Evolutionary conservation across 495 filamentous ascomycete species (phyloP), one percentile per base, ranked within the genome.

Genomic region (Penicillium paxilli): DNA sequence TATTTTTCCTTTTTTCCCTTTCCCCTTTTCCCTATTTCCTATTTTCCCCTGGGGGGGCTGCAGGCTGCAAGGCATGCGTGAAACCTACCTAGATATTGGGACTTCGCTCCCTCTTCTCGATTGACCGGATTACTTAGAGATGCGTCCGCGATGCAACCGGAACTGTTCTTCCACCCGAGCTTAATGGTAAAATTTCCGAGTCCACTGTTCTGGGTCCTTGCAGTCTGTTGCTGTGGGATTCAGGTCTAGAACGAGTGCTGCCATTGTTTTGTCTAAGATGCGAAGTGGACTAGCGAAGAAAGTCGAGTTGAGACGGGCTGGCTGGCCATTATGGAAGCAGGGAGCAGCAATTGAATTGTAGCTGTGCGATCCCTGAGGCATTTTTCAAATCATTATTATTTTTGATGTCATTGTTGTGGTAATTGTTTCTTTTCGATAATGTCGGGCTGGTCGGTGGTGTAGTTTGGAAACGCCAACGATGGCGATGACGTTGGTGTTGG

Each of bases 31-130:
- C n/a, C n/a, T n/a, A n/a, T n/a, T n/a, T n/a, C n/a, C n/a, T n/a
- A n/a, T n/a, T n/a, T n/a, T n/a, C n/a, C n/a, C n/a, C n/a, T n/a
- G n/a, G 8, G 19, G 10, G 40, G 11, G 19, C 51, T 60, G 60
- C 58, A 54, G 33, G 10, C 61, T 65, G 64, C 62, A 67, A 67
- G 64, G 64, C 58, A 65, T 62, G 30, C 44, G 35, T 67, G 64
- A 67, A 60, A 67, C 64, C 58, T 55, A 49, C 57, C 59, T 63
- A 14, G 6, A 52, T 55, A 55, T 55, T 62, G 56, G 63, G 53
- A 44, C 54, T 25, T 21, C 5, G 41, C 11, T 51, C 44, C 33
- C 52, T 45, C 44, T 25, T 53, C n/a, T 52, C 44, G 49, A 51
- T 49, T 22, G 17, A n/a, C 50, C 58, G 62, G 56, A 51, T 21